Percentiles rank a stretch among this genome's conserved stretches.
Evolutionary conservation across 2,329 filamentous ascomycete genomes (phyloP).

Genomic region (Ophiocordyceps camponoti-leonardi): DNA sequence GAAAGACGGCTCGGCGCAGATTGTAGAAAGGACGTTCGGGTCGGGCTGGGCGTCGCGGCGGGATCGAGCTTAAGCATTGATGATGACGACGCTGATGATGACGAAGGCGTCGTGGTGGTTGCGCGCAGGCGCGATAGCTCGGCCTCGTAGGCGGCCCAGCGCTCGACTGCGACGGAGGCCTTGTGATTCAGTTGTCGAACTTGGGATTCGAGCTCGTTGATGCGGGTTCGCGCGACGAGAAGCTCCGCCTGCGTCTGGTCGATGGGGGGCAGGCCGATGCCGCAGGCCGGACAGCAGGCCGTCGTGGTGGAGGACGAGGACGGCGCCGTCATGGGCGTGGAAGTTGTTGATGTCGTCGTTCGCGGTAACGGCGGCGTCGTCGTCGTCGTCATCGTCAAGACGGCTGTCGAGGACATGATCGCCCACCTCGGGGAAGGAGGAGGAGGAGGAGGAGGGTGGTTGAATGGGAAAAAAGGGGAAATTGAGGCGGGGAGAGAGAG

Average conservation of each 20-base stretch:
- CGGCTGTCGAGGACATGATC: slow-evolving; percentile 10
- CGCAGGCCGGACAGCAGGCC: slow-evolving; percentile 33
- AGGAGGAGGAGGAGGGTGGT: no score
- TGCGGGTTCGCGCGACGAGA: slow-evolving; percentile 37
- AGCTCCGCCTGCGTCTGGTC: slow-evolving; percentile 24
- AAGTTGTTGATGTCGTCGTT: background rate
- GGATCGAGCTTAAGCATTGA: slow-evolving; percentile 1
- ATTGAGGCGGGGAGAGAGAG: background rate
- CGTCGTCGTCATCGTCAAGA: slow-evolving; percentile 20
- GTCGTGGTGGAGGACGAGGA: slow-evolving; percentile 7
- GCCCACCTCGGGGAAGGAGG: background rate
- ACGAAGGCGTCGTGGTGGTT: slow-evolving; percentile 5
- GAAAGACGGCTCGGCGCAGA: slow-evolving; percentile 26
- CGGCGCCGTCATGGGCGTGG: slow-evolving; percentile 5
- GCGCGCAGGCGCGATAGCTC: slow-evolving; percentile 46
- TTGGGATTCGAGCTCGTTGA: slow-evolving; percentile 54
- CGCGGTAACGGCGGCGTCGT: slow-evolving; percentile 7
- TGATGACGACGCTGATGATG: background rate
- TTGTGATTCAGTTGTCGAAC: slow-evolving; percentile 55
- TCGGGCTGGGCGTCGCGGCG: slow-evolving; percentile 10
- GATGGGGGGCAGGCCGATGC: slow-evolving; percentile 19
- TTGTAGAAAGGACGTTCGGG: slow-evolving; percentile 27
- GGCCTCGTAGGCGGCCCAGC: slow-evolving; percentile 67
- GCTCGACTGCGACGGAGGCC: slow-evolving; percentile 44
- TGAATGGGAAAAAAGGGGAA: no score